Evolutionary conservation across 1,284 basidiomycete genomes (phyloP), one percentile per base, ranked within the genome.

Genomic region (Cryptococcus sp.): DNA sequence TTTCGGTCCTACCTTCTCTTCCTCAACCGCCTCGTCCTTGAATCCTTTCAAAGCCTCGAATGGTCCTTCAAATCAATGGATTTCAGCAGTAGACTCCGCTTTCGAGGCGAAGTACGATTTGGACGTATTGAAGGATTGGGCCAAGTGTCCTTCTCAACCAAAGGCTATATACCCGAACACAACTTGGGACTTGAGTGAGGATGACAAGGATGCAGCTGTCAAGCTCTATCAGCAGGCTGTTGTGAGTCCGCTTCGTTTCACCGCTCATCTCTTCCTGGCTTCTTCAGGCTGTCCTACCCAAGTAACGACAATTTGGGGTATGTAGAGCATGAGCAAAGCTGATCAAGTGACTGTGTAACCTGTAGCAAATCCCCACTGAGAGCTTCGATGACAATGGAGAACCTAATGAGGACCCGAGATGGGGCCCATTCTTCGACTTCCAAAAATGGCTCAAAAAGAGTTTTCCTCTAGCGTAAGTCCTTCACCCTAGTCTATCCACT

Each of bases 341-440:
- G 29, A 34, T 34, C 29, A 4, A 34, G 29, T 13, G 8, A 10
- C 13, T 13, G 29, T 10, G 29, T 34, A 34, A 7, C n/a, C n/a
- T n/a, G 17, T 49, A 73, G 67, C 74, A 64, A 61, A 74, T 77
- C 54, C 70, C 72, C 3, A 77, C 77, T 1, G 64, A 76, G 53
- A 72, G 69, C 48, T 76, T 66, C 44, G 76, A 78, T 55, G 76
- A 78, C 59, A 78, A 76, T 54, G 76, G 76, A 20, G 72, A 73
- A 50, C 76, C 76, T 0, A 66, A 65, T 8, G 78, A 77, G 47
- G 78, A 79, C 58, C 61, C 62, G 3, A 68, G 78, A 37, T 79
- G 78, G 78, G 62, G 49, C 26, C 73, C 74, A 3, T 79, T 79
- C 62, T 66, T 72, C 47, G 63, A 71, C n/a, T 79, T 78, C 57